phyloP scores from a whole-genome alignment of 169 alveolate species.

The Miamiensis avidus region DNA sequence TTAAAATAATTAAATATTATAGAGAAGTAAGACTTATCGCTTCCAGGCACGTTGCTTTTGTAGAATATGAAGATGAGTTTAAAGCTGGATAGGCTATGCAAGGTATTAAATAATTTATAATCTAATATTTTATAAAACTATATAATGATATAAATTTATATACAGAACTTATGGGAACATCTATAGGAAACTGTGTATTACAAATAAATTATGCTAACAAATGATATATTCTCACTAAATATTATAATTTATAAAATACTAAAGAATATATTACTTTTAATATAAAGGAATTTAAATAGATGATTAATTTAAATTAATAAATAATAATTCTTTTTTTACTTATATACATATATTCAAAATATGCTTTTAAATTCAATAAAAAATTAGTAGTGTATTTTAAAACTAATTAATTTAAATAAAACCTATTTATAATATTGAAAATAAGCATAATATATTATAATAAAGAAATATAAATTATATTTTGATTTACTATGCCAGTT shows the following conservation, averaged over 20 bases:
- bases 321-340: no score
- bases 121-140: no score
- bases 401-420: no score
- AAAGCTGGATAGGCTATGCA: slow-evolving; percentile 37
- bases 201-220: not conserved
- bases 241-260: no score
- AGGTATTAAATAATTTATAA: slow-evolving; percentile 5
- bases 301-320: no score
- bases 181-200: not conserved
- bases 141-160: no score
- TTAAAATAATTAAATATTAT: not conserved
- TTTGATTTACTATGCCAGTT: no score
- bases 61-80: slow-evolving; percentile 46
- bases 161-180: not conserved
- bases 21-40: slow-evolving; percentile 47
- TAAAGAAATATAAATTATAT: no score
- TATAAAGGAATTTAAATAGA: no score
- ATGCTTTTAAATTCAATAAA: not conserved
- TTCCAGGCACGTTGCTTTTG: slow-evolving; percentile 48
- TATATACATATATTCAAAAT: no score
- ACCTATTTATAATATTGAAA: not conserved
- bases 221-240: not conserved
- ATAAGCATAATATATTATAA: no score
- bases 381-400: not conserved
- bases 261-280: no score